phyloP scores from a whole-genome alignment of 2,329 filamentous ascomycete species.

The Xylariaceae sp. region DNA sequence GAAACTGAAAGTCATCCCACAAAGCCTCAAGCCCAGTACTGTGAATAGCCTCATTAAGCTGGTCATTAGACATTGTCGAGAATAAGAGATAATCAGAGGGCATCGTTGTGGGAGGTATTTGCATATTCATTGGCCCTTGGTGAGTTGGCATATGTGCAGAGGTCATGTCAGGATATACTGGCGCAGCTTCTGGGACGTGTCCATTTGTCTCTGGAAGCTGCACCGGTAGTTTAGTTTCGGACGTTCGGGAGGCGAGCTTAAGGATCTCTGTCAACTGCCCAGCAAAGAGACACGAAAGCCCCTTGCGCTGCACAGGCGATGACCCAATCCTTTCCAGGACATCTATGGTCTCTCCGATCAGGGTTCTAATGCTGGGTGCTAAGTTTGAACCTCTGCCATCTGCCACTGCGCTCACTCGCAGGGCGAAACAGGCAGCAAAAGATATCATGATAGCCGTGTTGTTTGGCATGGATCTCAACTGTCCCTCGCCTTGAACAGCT shows the following conservation, averaged over 20 bases:
- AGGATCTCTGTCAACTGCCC: slow-evolving; percentile 48
- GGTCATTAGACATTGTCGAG: slow-evolving; percentile 32
- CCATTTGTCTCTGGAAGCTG: slow-evolving; percentile 15
- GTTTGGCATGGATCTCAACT: slow-evolving; percentile 72
- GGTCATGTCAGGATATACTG: slow-evolving; percentile 15
- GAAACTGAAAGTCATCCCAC: slow-evolving; percentile 31
- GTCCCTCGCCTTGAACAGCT: slow-evolving; percentile 66
- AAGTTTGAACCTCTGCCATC: slow-evolving; percentile 51
- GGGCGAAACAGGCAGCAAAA: slow-evolving; percentile 65
- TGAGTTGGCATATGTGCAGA: slow-evolving; percentile 15
- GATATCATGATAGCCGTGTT: slow-evolving; percentile 78
- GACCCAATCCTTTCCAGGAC: slow-evolving; percentile 66
- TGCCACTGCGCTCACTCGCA: slow-evolving; percentile 56
- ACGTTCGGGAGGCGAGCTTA: slow-evolving; percentile 29
- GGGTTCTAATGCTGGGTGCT: slow-evolving; percentile 57
- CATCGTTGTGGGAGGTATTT: slow-evolving; percentile 17
- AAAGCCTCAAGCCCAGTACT: slow-evolving; percentile 28
- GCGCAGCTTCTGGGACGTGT: slow-evolving; percentile 11
- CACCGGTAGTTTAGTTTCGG: slow-evolving; percentile 10
- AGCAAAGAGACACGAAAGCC: slow-evolving; percentile 58
- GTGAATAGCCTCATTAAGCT: slow-evolving; percentile 30
- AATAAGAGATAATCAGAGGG: slow-evolving; percentile 27
- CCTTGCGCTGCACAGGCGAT: slow-evolving; percentile 61
- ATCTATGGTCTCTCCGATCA: slow-evolving; percentile 65
- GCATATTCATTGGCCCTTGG: slow-evolving; percentile 18